A percentile compares a stretch with the other conserved stretches of the same genome.
phyloP scores from a whole-genome alignment of 1,139 yeast species.

The Yamadazyma spencermartinsiae region DNA sequence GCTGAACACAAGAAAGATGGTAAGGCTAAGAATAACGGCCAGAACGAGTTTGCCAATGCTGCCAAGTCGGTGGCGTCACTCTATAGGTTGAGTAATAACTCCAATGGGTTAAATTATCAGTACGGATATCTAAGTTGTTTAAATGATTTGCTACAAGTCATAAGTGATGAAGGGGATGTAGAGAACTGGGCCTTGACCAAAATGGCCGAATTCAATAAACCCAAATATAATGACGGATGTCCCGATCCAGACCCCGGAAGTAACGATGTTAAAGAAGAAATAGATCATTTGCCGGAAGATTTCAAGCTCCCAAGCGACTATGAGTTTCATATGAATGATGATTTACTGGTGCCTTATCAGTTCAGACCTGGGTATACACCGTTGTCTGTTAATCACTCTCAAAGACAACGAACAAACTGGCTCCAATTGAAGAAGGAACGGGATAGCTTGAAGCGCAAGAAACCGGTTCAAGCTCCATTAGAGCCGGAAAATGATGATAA shows the following conservation, averaged over 20 bases:
- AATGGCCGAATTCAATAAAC: conserved; percentile 43
- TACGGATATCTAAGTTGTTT: conserved; percentile 60
- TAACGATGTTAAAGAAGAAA: background rate
- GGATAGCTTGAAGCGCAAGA: conserved; percentile 10
- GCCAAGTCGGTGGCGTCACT: conserved; percentile 66
- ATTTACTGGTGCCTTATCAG: conserved; percentile 32
- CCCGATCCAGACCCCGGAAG: background rate
- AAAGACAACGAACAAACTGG: conserved; percentile 17
- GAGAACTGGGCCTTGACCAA: conserved; percentile 55
- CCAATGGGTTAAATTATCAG: conserved; percentile 41
- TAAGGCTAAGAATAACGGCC: conserved; percentile 2
- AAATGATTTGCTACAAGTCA: conserved; percentile 51
- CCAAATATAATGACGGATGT: conserved; percentile 13
- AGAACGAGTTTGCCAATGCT: conserved; percentile 59
- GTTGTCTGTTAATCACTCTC: conserved; percentile 37
- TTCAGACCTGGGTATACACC: conserved; percentile 51
- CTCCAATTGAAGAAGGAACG: conserved; percentile 10
- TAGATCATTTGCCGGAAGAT: conserved; percentile 1
- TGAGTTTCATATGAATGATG: conserved; percentile 36
- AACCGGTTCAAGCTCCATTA: background rate
- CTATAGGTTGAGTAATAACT: conserved; percentile 52
- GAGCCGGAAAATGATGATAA: background rate
- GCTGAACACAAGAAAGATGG: background rate
- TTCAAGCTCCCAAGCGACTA: conserved; percentile 22
- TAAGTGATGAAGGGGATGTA: conserved; percentile 48